Conservation (phyloP, 2,329 filamentous ascomycete species). For the Fusarium metavorans region DNA sequence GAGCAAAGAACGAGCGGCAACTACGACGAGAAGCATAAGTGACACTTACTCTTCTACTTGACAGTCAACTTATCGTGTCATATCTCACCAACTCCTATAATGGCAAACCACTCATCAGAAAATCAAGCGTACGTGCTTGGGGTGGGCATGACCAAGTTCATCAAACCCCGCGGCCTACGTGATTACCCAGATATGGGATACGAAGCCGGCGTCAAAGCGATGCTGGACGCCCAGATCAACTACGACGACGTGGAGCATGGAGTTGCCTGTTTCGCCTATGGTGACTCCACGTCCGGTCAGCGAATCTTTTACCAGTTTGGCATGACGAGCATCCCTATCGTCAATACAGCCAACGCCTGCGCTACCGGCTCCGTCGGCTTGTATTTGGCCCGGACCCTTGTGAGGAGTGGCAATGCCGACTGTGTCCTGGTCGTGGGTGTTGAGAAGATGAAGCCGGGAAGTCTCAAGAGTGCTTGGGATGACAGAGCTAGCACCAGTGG, state of each 20-base stretch:
- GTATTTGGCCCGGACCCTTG: slow-evolving; percentile 83
- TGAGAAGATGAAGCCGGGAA: slow-evolving; percentile 97
- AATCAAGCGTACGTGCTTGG: not conserved
- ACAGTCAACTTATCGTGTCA: not conserved
- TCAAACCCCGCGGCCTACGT: slow-evolving; percentile 93
- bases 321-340: slow-evolving; percentile 95
- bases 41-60: not conserved
- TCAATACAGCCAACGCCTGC: slow-evolving; percentile 99
- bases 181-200: slow-evolving; percentile 96
- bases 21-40: no score
- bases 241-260: slow-evolving; percentile 97
- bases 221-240: slow-evolving; percentile 88
- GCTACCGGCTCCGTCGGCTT: slow-evolving; percentile 94
- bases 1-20: no score
- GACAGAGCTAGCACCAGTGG: slow-evolving; percentile 84
- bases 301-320: slow-evolving; percentile 99
- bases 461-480: slow-evolving; percentile 84
- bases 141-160: slow-evolving; percentile 16
- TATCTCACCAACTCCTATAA: not conserved
- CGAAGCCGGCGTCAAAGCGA: slow-evolving; percentile 89
- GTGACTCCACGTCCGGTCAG: slow-evolving; percentile 94
- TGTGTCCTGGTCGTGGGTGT: slow-evolving; percentile 96
- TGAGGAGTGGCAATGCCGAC: slow-evolving; percentile 83
- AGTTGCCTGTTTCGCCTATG: slow-evolving; percentile 96
- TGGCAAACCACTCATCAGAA: not conserved